These are phyloP conservation scores for Nakataea oryzae DNA, from an alignment of 2,329 filamentous ascomycete genomes.

Conservation along the genomic window DNA sequence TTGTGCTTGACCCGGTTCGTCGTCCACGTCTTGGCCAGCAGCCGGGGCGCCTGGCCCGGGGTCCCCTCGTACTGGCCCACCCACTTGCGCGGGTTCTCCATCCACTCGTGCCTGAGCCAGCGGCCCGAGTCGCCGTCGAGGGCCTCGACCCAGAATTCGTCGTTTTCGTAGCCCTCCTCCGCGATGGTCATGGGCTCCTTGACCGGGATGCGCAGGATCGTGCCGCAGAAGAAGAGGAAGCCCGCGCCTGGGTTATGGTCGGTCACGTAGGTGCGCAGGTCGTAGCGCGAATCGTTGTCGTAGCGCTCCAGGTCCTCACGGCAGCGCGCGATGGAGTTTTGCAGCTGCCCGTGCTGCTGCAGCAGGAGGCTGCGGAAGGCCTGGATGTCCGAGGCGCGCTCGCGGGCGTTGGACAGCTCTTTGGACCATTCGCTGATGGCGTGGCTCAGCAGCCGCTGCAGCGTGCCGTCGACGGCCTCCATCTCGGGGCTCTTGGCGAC, in stretches of 20 bases:
- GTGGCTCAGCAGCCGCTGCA: background rate
- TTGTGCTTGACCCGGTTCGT: background rate
- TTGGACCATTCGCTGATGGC: background rate
- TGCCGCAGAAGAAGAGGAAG: background rate
- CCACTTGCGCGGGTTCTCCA: background rate
- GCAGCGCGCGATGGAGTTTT: background rate
- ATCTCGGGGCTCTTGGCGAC: background rate
- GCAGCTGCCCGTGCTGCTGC: background rate
- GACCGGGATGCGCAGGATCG: background rate
- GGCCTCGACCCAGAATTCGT: background rate
- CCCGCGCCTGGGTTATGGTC: background rate
- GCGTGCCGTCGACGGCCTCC: background rate
- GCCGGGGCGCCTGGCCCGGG: slow-evolving; percentile 31
- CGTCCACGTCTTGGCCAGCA: background rate
- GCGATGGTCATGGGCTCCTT: background rate
- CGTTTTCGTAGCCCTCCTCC: background rate
- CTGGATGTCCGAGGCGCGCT: background rate
- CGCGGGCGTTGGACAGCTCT: background rate
- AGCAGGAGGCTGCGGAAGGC: background rate
- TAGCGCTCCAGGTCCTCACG: background rate
- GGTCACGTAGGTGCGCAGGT: background rate
- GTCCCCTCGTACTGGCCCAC: slow-evolving; percentile 23
- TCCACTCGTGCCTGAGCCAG: background rate
- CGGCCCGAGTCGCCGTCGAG: background rate
- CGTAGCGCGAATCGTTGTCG: background rate